Conservation (phyloP, 2,329 filamentous ascomycete genomes). For the Colletotrichum sojae region DNA sequence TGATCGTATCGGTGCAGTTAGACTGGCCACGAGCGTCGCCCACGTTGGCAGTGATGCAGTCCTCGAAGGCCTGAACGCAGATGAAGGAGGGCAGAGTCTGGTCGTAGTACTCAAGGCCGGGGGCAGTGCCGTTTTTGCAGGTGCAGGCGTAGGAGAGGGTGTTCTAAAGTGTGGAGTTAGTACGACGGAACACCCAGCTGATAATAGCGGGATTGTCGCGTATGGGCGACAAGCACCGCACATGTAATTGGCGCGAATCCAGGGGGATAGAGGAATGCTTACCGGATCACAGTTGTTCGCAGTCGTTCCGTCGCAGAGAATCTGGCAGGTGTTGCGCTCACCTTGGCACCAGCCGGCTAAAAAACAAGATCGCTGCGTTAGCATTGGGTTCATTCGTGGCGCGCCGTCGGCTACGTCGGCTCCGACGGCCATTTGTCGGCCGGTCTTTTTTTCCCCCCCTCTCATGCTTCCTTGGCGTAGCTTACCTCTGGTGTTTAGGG, state of each 20-base stretch:
- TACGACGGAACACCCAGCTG: not conserved
- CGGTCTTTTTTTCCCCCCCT: no score
- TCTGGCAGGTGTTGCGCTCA: slow-evolving; percentile 64
- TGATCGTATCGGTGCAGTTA: slow-evolving; percentile 64
- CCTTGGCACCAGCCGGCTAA: slow-evolving; percentile 67
- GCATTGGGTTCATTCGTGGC: not conserved
- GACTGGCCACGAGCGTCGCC: slow-evolving; percentile 59
- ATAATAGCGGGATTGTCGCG: not conserved
- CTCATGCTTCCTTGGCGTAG: not conserved
- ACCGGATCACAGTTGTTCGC: slow-evolving; percentile 64
- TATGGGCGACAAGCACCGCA: not conserved
- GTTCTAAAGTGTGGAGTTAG: slow-evolving; percentile 47
- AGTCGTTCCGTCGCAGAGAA: slow-evolving; percentile 59
- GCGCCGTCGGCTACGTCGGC: not conserved
- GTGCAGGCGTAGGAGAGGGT: slow-evolving; percentile 64
- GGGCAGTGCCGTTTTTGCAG: slow-evolving; percentile 64
- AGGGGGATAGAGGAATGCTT: slow-evolving; percentile 45
- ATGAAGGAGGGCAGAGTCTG: slow-evolving; percentile 68
- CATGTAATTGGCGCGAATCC: not conserved
- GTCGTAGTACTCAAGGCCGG: slow-evolving; percentile 67
- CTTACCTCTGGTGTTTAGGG: slow-evolving; percentile 30
- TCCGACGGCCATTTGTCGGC: not conserved
- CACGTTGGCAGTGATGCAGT: slow-evolving; percentile 62
- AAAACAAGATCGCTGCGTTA: not conserved
- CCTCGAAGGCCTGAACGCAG: slow-evolving; percentile 63